Evolutionary conservation across 495 filamentous ascomycete species (phyloP).

Genomic region (Talaromyces liani): DNA sequence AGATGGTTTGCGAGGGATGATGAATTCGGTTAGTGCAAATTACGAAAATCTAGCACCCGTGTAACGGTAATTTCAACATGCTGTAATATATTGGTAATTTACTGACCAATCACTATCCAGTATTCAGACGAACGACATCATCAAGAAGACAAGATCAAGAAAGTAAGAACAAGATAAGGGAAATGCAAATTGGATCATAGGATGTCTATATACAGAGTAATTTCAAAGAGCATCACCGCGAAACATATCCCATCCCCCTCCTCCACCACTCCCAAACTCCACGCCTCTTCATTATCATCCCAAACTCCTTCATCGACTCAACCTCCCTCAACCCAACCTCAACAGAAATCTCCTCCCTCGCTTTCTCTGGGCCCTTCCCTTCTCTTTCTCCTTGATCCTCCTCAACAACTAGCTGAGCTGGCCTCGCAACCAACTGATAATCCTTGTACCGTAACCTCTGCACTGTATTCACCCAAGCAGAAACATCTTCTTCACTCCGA

Average conservation of each 20-base stretch:
- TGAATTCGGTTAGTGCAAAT: slow-evolving; percentile 1
- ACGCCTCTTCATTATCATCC: slow-evolving; percentile 29
- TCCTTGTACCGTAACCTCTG: slow-evolving; percentile 43
- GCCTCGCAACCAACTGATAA: slow-evolving; percentile 37
- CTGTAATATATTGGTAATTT: not conserved
- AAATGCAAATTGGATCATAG: too few relatives aligned
- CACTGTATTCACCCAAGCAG: slow-evolving; percentile 50
- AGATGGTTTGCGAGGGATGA: slow-evolving; percentile 3
- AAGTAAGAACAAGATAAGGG: too few relatives aligned
- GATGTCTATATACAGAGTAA: not conserved
- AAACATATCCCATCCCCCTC: slow-evolving; percentile 40
- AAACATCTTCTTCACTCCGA: slow-evolving; percentile 36
- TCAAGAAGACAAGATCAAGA: not conserved
- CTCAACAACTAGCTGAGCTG: slow-evolving; percentile 17
- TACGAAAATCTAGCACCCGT: not conserved
- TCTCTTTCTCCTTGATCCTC: slow-evolving; percentile 5
- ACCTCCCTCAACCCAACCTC: slow-evolving; percentile 24
- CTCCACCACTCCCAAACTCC: slow-evolving; percentile 43
- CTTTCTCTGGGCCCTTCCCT: not conserved
- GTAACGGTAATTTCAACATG: not conserved
- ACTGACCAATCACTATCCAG: not conserved
- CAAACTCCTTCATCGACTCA: slow-evolving; percentile 42
- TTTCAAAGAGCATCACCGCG: not conserved
- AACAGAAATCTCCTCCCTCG: not conserved
- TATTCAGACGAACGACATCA: not conserved